These are phyloP conservation scores for Clonostachys rhizophaga DNA, from an alignment of 2,329 filamentous ascomycete species.

Conservation along the genomic window DNA sequence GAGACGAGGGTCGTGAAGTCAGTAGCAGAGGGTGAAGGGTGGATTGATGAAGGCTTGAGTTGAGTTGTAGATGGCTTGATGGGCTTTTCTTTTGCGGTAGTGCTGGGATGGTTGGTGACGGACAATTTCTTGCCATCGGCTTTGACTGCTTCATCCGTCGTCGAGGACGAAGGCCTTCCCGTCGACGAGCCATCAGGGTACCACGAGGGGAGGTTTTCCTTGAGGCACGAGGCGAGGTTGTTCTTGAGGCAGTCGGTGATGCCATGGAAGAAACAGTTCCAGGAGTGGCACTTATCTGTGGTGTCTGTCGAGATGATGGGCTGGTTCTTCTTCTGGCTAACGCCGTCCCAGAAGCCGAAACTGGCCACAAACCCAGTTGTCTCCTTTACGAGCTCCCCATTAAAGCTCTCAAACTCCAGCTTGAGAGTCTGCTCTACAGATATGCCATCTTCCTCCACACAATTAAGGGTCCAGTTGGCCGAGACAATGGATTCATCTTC, in stretches of 20 bases:
- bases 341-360: not conserved
- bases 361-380: not conserved
- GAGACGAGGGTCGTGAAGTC: not conserved
- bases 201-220: too few relatives aligned
- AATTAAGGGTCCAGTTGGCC: slow-evolving; percentile 42
- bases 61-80: not conserved
- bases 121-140: not conserved
- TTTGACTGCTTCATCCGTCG: too few relatives aligned
- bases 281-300: not conserved
- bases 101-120: not conserved
- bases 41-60: not conserved
- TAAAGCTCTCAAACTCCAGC: not conserved
- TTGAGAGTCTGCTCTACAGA: slow-evolving; percentile 21
- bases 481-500: slow-evolving; percentile 28
- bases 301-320: not conserved
- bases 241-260: not conserved
- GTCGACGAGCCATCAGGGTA: too few relatives aligned
- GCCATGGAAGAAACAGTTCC: not conserved
- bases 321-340: not conserved
- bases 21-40: not conserved
- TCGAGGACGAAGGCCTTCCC: too few relatives aligned
- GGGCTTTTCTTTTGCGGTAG: not conserved
- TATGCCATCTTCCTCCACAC: slow-evolving; percentile 23
- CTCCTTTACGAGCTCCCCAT: not conserved
- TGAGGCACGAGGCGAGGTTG: too few relatives aligned